Conservation (phyloP, 192 early-diverging fungal species). For the Haplosporangium gracile region DNA sequence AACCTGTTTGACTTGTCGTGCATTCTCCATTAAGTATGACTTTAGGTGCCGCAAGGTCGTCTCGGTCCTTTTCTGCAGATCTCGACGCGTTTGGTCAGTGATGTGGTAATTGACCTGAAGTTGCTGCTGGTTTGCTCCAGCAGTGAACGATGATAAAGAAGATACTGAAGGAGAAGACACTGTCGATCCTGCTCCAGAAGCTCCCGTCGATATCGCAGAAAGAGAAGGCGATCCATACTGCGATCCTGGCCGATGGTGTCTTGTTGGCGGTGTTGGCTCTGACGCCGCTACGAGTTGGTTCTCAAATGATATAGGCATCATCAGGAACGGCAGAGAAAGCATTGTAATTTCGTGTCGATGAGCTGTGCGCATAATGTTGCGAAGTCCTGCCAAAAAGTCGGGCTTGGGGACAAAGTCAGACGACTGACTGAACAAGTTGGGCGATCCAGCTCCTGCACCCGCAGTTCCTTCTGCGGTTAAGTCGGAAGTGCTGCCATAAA, state of each 20-base stretch:
- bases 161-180: constrained; percentile 22
- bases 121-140: constrained; percentile 28
- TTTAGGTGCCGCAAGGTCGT: constrained; percentile 65
- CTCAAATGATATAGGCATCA: constrained; percentile 64
- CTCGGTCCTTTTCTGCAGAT: constrained; percentile 63
- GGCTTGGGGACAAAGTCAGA: constrained; percentile 36
- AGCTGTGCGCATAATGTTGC: constrained; percentile 71
- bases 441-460: background rate
- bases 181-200: background rate
- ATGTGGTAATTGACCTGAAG: constrained; percentile 28
- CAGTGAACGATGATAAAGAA: constrained; percentile 19
- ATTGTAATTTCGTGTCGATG: constrained; percentile 73
- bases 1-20: constrained; percentile 59
- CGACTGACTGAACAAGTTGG: constrained; percentile 23
- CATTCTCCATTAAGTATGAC: constrained; percentile 68
- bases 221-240: constrained; percentile 23
- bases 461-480: background rate
- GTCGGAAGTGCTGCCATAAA: constrained; percentile 57
- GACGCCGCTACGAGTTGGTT: constrained; percentile 16
- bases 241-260: constrained; percentile 17
- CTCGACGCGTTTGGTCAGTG: constrained; percentile 47
- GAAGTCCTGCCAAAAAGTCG: constrained; percentile 68
- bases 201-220: background rate
- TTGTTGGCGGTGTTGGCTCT: background rate
- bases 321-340: constrained; percentile 74